phyloP scores from a whole-genome alignment of 352 stramenopile genomes.

The Elongisporangium senticosum region DNA sequence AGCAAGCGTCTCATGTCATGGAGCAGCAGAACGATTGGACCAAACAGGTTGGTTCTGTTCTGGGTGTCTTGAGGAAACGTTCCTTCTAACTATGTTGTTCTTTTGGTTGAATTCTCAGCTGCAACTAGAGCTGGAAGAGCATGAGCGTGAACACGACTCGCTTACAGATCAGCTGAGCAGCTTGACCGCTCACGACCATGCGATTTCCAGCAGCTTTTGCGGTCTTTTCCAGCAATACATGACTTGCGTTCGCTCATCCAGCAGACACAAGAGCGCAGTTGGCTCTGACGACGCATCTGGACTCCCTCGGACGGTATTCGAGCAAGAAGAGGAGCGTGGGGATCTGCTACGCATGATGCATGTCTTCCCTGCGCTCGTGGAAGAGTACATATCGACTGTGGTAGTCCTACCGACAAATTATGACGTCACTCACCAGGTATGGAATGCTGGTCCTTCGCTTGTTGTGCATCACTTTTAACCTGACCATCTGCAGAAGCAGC shows the following conservation, averaged over 20 bases:
- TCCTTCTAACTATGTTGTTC: neutral
- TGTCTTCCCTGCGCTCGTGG: constrained; percentile 40
- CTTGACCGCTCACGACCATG: constrained; percentile 4
- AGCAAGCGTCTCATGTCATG: constrained; percentile 17
- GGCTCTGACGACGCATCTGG: neutral
- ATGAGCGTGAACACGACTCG: constrained; percentile 7
- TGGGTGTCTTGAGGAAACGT: neutral
- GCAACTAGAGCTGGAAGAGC: constrained; percentile 9
- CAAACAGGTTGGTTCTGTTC: constrained; percentile 16
- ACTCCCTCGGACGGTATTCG: constrained; percentile 5
- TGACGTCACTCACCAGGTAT: neutral
- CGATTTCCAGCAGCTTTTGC: constrained; percentile 12
- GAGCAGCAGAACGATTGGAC: constrained; percentile 35
- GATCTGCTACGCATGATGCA: constrained; percentile 42
- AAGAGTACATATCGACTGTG: constrained; percentile 23
- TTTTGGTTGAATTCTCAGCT: constrained; percentile 14
- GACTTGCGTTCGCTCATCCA: constrained; percentile 10
- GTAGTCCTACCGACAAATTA: neutral
- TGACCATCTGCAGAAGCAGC: neutral
- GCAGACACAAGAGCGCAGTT: neutral
- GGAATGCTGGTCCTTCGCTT: neutral
- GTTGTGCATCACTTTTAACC: neutral
- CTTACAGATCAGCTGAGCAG: constrained; percentile 3
- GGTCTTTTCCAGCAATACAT: constrained; percentile 18
- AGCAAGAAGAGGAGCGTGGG: constrained; percentile 12